Evolutionary conservation across 257 asterid species (phyloP).

Genomic region (Jacaranda copaia): DNA sequence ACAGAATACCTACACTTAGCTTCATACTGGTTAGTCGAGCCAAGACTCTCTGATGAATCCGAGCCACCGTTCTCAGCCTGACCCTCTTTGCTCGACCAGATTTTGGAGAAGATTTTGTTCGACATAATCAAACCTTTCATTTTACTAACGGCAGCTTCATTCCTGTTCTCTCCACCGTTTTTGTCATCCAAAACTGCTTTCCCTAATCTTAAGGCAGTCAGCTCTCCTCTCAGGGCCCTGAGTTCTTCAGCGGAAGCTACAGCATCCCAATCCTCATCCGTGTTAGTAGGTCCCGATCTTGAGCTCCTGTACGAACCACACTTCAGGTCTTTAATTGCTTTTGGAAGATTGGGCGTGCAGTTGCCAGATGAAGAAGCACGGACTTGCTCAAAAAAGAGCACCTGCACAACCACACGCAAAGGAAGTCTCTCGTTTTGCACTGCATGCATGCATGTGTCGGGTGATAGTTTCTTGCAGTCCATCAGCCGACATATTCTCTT

Average conservation of each 20-base stretch:
- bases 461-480: slow-evolving; percentile 83
- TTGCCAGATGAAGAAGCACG: slow-evolving; percentile 73
- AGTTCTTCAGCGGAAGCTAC: slow-evolving; percentile 75
- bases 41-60: slow-evolving; percentile 74
- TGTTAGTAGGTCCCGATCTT: slow-evolving; percentile 61
- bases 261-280: slow-evolving; percentile 86
- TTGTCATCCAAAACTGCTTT: slow-evolving; percentile 34
- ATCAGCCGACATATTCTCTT: slow-evolving; percentile 68
- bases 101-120: slow-evolving; percentile 62
- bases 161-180: slow-evolving; percentile 38
- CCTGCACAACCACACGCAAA: slow-evolving; percentile 72
- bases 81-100: slow-evolving; percentile 65
- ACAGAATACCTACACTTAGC: slow-evolving; percentile 63
- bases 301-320: slow-evolving; percentile 64
- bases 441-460: slow-evolving; percentile 75
- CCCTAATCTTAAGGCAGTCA: slow-evolving; percentile 62
- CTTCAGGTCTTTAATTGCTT: slow-evolving; percentile 63
- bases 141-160: slow-evolving; percentile 53
- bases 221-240: slow-evolving; percentile 67
- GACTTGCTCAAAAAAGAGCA: slow-evolving; percentile 76
- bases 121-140: slow-evolving; percentile 65
- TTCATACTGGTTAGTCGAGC: slow-evolving; percentile 59
- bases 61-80: slow-evolving; percentile 70
- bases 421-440: slow-evolving; percentile 84
- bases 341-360: slow-evolving; percentile 77